A percentile compares a stretch with the other conserved stretches of the same genome.
These are phyloP conservation scores for Aspergillus baeticus DNA, from an alignment of 495 filamentous ascomycete species.

Conservation along the genomic window DNA sequence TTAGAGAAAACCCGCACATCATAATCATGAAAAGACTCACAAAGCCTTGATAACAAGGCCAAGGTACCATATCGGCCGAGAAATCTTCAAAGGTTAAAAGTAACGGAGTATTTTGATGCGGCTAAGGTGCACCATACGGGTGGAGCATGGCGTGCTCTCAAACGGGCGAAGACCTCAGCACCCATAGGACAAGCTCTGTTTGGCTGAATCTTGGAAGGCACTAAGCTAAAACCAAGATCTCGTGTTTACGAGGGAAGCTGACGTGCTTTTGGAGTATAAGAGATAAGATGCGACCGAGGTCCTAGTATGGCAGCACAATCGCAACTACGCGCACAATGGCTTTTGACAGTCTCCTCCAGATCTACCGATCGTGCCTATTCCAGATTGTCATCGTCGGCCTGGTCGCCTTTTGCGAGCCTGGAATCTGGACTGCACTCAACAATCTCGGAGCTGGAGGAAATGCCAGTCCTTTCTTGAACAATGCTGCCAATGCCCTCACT, in stretches of 20 bases:
- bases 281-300: neutral
- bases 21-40: too few species aligned
- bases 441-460: slow-evolving; percentile 57
- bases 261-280: neutral
- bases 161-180: neutral
- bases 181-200: neutral
- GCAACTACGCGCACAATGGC: slow-evolving; percentile 1
- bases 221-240: neutral
- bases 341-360: neutral
- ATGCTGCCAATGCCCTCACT: slow-evolving; percentile 57
- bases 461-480: slow-evolving; percentile 35
- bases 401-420: slow-evolving; percentile 56
- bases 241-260: neutral
- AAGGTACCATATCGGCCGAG: neutral
- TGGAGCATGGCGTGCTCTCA: slow-evolving; percentile 12
- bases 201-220: neutral
- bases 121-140: neutral
- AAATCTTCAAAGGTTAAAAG: too few species aligned
- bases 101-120: neutral
- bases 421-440: slow-evolving; percentile 60
- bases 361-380: slow-evolving; percentile 53
- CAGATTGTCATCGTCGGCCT: slow-evolving; percentile 55
- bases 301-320: too few species aligned
- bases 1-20: too few species aligned
- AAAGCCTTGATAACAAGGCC: neutral